Percentiles rank a stretch among this genome's conserved stretches.
phyloP scores from a whole-genome alignment of 148 eudicot genomes.

The Chenopodium suecicum region DNA sequence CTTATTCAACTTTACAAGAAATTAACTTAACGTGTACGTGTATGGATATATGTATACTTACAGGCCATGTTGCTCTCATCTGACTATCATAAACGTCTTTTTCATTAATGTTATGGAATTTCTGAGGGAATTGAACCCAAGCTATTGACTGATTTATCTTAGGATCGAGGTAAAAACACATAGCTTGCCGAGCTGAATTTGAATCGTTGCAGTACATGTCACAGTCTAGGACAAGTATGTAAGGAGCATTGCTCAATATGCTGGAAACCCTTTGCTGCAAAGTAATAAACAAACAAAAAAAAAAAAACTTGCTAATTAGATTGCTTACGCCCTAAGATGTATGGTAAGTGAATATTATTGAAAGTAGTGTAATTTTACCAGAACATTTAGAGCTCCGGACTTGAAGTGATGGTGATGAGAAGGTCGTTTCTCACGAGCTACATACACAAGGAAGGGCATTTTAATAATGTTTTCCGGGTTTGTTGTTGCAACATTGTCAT shows the following conservation, averaged over 20 bases:
- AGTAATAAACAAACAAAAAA: neutral
- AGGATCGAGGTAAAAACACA: conserved; percentile 48
- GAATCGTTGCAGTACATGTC: conserved; percentile 52
- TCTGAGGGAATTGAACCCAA: conserved; percentile 48
- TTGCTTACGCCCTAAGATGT: too few relatives aligned
- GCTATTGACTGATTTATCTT: conserved; percentile 22
- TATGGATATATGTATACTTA: conserved; percentile 1
- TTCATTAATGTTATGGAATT: conserved; percentile 30
- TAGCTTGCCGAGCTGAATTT: conserved; percentile 38
- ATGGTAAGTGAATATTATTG: too few relatives aligned
- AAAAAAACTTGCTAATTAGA: neutral
- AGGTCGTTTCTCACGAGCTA: conserved; percentile 45
- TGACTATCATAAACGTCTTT: conserved; percentile 49
- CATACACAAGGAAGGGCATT: conserved; percentile 44
- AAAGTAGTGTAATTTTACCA: conserved; percentile 24
- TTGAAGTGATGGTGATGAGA: conserved; percentile 40
- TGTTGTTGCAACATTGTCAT: neutral
- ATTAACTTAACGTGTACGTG: too few relatives aligned
- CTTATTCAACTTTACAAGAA: too few relatives aligned
- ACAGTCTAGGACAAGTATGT: conserved; percentile 43
- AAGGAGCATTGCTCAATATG: conserved; percentile 34
- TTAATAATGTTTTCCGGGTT: conserved; percentile 7
- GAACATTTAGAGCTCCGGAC: conserved; percentile 49
- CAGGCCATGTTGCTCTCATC: conserved; percentile 31
- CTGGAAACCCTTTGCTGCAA: conserved; percentile 46